phyloP scores from a whole-genome alignment of 1,284 basidiomycete genomes.

The Austroboletus novae-zelandiae region DNA sequence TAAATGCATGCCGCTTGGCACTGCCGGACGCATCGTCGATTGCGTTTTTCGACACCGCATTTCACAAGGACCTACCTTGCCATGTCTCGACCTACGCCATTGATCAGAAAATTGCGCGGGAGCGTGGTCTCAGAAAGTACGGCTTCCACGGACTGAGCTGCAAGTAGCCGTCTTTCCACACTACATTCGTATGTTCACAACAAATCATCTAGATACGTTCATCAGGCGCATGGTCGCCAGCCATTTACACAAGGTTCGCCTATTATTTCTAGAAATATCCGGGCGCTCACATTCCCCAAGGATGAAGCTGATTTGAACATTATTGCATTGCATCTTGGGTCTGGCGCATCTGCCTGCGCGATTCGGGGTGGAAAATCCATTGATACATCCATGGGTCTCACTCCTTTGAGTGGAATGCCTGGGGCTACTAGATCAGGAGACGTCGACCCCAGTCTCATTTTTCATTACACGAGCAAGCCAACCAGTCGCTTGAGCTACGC shows the following conservation, averaged over 20 bases:
- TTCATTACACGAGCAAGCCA: constrained; percentile 72
- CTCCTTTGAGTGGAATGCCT: constrained; percentile 75
- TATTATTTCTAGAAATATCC: background rate
- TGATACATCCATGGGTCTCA: constrained; percentile 84
- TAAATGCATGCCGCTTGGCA: constrained; percentile 56
- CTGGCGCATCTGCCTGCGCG: constrained; percentile 78
- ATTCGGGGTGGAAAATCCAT: constrained; percentile 70
- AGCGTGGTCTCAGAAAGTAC: constrained; percentile 77
- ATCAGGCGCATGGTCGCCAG: constrained; percentile 60
- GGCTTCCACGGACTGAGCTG: constrained; percentile 85
- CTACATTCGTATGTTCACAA: constrained; percentile 11
- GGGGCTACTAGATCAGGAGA: constrained; percentile 84
- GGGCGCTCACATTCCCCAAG: constrained; percentile 14
- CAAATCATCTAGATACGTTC: constrained; percentile 49
- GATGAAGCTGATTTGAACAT: constrained; percentile 51
- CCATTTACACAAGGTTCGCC: constrained; percentile 52
- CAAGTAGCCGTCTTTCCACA: constrained; percentile 29
- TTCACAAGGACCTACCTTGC: constrained; percentile 73
- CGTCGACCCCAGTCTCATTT: constrained; percentile 82
- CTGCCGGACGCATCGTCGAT: constrained; percentile 64
- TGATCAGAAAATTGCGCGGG: constrained; percentile 55
- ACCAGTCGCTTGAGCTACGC: constrained; percentile 48
- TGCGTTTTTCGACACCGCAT: constrained; percentile 83
- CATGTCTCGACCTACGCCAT: constrained; percentile 80
- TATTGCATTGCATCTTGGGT: constrained; percentile 82